Percentiles rank a stretch among this genome's conserved stretches.
phyloP scores from a whole-genome alignment of 148 eudicot species.

The Rhododendron henanense region DNA sequence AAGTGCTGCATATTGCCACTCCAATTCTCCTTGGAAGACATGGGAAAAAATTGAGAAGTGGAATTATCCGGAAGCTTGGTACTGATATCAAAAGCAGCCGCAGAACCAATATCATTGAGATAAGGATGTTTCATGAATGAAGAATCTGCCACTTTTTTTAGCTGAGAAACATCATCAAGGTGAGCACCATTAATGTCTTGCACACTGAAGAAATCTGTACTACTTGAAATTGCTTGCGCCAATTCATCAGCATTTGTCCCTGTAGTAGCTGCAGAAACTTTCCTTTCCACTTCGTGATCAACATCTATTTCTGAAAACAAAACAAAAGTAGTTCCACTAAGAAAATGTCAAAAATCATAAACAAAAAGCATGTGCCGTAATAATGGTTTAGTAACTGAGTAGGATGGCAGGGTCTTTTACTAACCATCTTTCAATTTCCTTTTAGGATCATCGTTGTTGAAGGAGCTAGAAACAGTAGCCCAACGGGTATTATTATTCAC shows the following conservation, averaged over 20 bases:
- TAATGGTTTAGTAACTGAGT: not conserved
- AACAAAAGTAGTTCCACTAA: slow-evolving; percentile 10
- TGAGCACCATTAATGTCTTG: slow-evolving; percentile 25
- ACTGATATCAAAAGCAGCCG: slow-evolving; percentile 26
- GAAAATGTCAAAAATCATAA: not conserved
- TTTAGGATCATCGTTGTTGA: slow-evolving; percentile 10
- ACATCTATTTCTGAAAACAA: slow-evolving; percentile 31
- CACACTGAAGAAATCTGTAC: slow-evolving; percentile 9
- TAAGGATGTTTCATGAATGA: slow-evolving; percentile 24
- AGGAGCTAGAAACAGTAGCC: slow-evolving; percentile 29
- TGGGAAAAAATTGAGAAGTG: slow-evolving; percentile 38
- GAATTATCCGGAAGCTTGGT: slow-evolving; percentile 47
- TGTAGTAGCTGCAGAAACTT: slow-evolving; percentile 15
- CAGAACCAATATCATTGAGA: slow-evolving; percentile 21
- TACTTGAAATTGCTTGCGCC: slow-evolving; percentile 11
- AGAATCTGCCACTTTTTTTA: slow-evolving; percentile 28
- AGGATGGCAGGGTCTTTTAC: slow-evolving; percentile 1
- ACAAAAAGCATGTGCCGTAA: not conserved
- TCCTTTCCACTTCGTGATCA: slow-evolving; percentile 26
- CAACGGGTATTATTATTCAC: slow-evolving; percentile 18
- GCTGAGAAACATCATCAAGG: slow-evolving; percentile 24
- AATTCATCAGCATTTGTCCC: slow-evolving; percentile 25
- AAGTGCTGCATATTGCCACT: slow-evolving; percentile 29
- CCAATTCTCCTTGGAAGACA: slow-evolving; percentile 41
- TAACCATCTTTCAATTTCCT: slow-evolving; percentile 20